phyloP scores from a whole-genome alignment of 805 yeast species.

The Lipomyces lipofer region DNA sequence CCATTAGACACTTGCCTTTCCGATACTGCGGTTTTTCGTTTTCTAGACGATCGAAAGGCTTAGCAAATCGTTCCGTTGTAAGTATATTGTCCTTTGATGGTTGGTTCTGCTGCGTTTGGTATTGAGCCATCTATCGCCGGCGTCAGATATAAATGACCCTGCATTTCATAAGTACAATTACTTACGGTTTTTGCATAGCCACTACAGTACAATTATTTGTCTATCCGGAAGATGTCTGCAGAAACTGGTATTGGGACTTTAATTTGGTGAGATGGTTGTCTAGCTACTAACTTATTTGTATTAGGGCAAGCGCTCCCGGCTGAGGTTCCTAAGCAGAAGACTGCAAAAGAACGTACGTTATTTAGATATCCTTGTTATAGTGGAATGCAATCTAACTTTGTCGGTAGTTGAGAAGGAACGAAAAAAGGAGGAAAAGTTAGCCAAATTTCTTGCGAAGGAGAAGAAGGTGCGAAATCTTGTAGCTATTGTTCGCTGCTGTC shows the following conservation, averaged over 20 bases:
- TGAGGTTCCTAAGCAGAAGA: constrained; percentile 30
- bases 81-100: too few relatives aligned
- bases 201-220: too few relatives aligned
- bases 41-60: background rate
- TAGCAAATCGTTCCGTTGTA: constrained; percentile 2
- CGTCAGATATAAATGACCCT: too few relatives aligned
- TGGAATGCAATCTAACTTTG: background rate
- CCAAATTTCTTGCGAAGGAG: constrained; percentile 85
- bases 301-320: background rate
- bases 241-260: constrained; percentile 5
- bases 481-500: too few relatives aligned
- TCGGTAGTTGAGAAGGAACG: constrained; percentile 70
- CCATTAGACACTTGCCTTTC: background rate
- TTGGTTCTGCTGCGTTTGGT: too few relatives aligned
- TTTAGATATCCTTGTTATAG: background rate
- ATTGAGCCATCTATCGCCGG: too few relatives aligned
- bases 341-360: constrained; percentile 33
- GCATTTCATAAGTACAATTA: too few relatives aligned
- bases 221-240: too few relatives aligned
- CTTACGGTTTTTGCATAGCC: too few relatives aligned
- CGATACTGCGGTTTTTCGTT: constrained; percentile 10
- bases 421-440: constrained; percentile 86
- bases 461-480: constrained; percentile 47
- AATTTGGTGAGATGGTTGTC: background rate
- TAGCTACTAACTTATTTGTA: background rate